Percentiles rank a stretch among this genome's conserved stretches.
These are phyloP conservation scores for Hygrocybe coccinea DNA, from an alignment of 768 basidiomycete species.

Conservation along the genomic window DNA sequence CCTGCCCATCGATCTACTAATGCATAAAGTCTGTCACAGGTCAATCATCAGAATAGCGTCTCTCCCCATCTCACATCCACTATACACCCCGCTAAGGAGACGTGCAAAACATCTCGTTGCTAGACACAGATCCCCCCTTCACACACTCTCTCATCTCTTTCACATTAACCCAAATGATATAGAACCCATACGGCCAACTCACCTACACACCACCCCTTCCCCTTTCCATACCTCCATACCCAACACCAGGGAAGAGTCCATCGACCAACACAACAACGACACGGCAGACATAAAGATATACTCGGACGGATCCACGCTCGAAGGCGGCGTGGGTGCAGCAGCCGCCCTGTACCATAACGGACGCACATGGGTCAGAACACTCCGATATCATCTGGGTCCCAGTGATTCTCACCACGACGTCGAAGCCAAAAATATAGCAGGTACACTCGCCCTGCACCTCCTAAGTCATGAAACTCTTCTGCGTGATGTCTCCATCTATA, in stretches of 20 bases:
- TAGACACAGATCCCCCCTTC: constrained; percentile 9
- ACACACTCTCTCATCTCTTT: constrained; percentile 6
- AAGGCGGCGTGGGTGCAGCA: constrained; percentile 4
- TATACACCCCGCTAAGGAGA: constrained; percentile 8
- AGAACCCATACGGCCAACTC: background rate
- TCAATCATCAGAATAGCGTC: constrained; percentile 19
- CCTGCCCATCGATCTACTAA: constrained; percentile 14
- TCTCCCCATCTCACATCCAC: constrained; percentile 20
- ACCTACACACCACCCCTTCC: background rate
- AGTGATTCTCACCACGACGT: constrained; percentile 20
- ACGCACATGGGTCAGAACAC: background rate
- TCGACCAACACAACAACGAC: background rate
- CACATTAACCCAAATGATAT: constrained; percentile 5
- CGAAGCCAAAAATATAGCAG: constrained; percentile 29
- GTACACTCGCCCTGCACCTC: background rate
- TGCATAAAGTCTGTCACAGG: constrained; percentile 13
- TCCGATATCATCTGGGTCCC: constrained; percentile 18
- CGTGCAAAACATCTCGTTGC: constrained; percentile 7
- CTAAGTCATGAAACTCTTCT: too few species aligned
- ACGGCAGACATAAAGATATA: constrained; percentile 3
- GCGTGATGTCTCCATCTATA: too few species aligned
- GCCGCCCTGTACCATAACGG: constrained; percentile 6
- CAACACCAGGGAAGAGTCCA: background rate
- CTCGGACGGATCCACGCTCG: constrained; percentile 8
- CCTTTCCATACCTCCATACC: background rate